These are phyloP conservation scores for Magnaporthales sp. DNA, from an alignment of 2,329 filamentous ascomycete species.

Conservation along the genomic window DNA sequence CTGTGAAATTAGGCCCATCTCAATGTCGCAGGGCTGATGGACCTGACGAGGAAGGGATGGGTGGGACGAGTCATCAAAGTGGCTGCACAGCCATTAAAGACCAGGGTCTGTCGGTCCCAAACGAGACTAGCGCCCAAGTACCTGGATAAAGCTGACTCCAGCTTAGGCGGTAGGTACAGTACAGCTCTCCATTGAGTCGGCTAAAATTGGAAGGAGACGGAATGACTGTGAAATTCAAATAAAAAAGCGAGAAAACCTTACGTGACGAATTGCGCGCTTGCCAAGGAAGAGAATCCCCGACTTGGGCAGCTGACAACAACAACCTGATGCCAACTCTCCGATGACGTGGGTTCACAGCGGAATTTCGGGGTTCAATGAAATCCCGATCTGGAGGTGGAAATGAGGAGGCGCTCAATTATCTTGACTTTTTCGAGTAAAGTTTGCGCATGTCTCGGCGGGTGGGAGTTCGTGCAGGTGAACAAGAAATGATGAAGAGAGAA, in stretches of 20 bases:
- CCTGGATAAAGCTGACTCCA: not conserved
- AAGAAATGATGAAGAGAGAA: conserved; percentile 13
- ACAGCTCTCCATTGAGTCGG: not conserved
- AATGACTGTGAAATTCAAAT: not conserved
- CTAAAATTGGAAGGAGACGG: not conserved
- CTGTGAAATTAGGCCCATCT: not conserved
- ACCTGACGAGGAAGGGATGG: not conserved
- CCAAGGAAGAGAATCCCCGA: not conserved
- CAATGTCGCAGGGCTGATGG: not conserved
- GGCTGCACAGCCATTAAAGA: not conserved
- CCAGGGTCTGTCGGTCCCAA: not conserved
- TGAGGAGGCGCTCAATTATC: not conserved
- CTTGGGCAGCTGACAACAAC: not conserved
- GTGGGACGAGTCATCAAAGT: not conserved
- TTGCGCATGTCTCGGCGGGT: not conserved
- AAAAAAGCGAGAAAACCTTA: not conserved
- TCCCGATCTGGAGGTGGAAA: not conserved
- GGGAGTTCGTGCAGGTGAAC: conserved; percentile 13
- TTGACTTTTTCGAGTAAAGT: not conserved
- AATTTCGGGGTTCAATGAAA: not conserved
- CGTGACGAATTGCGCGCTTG: not conserved
- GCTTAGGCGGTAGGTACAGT: not conserved
- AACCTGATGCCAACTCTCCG: not conserved
- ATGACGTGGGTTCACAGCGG: not conserved
- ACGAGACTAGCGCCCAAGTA: not conserved